Evolutionary conservation across 352 stramenopile genomes (phyloP).

Genomic region (Phytopythium cucurbitacearum): DNA sequence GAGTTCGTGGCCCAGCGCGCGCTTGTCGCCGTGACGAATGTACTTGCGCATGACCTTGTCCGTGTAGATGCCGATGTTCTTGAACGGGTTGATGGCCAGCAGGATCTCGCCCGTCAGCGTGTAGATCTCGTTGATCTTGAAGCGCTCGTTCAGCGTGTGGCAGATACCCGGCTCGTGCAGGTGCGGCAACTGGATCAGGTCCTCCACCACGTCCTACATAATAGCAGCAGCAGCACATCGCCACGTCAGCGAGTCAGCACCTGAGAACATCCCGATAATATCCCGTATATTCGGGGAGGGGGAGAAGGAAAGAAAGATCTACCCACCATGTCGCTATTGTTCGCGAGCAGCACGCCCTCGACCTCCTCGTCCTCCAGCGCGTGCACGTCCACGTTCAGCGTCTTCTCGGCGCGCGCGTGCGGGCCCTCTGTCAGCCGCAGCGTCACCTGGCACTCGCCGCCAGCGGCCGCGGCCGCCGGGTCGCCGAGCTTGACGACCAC

Average conservation of each 20-base stretch:
- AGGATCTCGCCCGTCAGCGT: constrained; percentile 85
- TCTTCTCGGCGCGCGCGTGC: constrained; percentile 37
- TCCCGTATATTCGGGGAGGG: no score
- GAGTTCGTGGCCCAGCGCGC: constrained; percentile 54
- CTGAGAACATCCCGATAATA: constrained; percentile 6
- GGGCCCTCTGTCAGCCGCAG: constrained; percentile 54
- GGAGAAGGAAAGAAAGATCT: neutral
- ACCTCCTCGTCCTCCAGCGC: constrained; percentile 67
- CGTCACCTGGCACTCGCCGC: constrained; percentile 29
- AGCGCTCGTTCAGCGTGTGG: constrained; percentile 90
- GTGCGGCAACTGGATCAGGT: constrained; percentile 92
- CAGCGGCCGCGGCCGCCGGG: constrained; percentile 3
- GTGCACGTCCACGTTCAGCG: constrained; percentile 43
- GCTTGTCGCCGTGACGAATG: constrained; percentile 79
- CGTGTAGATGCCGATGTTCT: constrained; percentile 83
- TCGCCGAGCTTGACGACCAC: constrained; percentile 44
- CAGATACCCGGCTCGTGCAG: constrained; percentile 94
- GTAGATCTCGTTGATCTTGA: constrained; percentile 93
- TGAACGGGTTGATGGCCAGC: constrained; percentile 87
- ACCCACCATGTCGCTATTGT: constrained; percentile 79
- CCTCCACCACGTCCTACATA: constrained; percentile 74
- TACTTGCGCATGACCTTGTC: constrained; percentile 88
- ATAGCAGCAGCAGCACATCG: constrained; percentile 2
- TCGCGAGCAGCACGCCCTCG: constrained; percentile 60
- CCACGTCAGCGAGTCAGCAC: constrained; percentile 3